Percentiles rank a stretch among this genome's conserved stretches.
Evolutionary conservation across 305 asterid species (phyloP).

Genomic region (Fraxinus dipetala): DNA sequence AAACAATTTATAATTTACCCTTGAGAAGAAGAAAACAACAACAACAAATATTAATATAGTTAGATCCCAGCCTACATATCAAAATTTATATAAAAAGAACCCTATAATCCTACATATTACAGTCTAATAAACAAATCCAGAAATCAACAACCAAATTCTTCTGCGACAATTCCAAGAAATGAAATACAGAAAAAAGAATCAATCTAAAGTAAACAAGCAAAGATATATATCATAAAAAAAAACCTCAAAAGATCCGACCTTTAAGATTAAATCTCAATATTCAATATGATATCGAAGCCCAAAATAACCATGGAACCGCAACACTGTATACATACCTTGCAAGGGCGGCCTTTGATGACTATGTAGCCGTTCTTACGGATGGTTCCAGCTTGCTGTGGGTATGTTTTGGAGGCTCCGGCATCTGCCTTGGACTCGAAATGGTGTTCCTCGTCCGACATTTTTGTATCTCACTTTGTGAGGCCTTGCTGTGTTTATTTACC

Average conservation of each 20-base stretch:
- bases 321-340: slow-evolving; percentile 48
- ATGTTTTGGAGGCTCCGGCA: slow-evolving; percentile 86
- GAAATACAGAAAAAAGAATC: background rate
- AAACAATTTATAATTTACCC: background rate
- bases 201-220: background rate
- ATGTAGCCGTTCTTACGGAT: slow-evolving; percentile 74
- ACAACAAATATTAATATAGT: background rate
- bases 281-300: background rate
- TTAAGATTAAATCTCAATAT: background rate
- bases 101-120: background rate
- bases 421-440: slow-evolving; percentile 82
- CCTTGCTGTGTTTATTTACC: background rate
- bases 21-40: background rate
- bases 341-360: slow-evolving; percentile 64
- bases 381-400: slow-evolving; percentile 82
- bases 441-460: slow-evolving; percentile 89
- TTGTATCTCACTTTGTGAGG: background rate
- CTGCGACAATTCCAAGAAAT: background rate
- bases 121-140: background rate
- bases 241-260: background rate
- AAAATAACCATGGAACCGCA: background rate
- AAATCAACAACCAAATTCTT: background rate
- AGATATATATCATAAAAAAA: background rate
- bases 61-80: background rate
- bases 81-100: background rate